Evolutionary conservation across 2,329 filamentous ascomycete species (phyloP), one percentile per base, ranked within the genome.

Genomic region (Colletotrichum sp.): DNA sequence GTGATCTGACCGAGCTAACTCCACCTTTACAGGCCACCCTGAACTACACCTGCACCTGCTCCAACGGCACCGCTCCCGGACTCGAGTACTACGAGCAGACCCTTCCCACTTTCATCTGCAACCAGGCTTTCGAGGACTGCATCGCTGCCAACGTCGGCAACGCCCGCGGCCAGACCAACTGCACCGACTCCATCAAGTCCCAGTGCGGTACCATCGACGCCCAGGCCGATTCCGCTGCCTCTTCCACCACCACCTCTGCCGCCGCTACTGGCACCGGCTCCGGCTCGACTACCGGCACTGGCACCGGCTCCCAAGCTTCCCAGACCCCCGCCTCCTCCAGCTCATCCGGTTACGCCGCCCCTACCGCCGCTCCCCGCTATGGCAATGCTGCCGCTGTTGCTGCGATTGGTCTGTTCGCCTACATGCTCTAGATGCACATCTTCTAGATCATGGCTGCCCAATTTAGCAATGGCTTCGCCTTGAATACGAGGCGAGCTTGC

Each of bases 61-160:
- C 80, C 39, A 90, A 91, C 82, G 84, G 82, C 79, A 87, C 86
- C 63, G 84, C 85, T 8, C 89, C 90, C 16, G 88, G 88, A 74
- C 86, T 92, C 62, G 84, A 90, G 82, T 87, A 88, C 82, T 92
- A 90, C 84, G 79, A 77, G 65, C 87, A 91, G 84, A 90, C 89
- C 4, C 83, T 92, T 78, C 87, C 87, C 64, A 86, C 84, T 72
- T 91, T 89, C 80, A 87, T 90, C 80, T 92, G 90, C 86, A 30
- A 87, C 72, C 76, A 85, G 76, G 87, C 89, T 55, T 90, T 85
- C 82, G 77, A 80, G 30, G 83, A 88, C 75, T 92, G 90, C 84
- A 90, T 87, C 79, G 60, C 52, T 4, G 74, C 81, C 62, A 87
- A 88, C 80, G 83, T 84, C 32, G 85, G 85, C 81, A 84, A 87